Evolutionary conservation across 176 grass and related monocot genomes (phyloP), one percentile per base, ranked within the genome.

Genomic region (Tillandsia fasciculata): DNA sequence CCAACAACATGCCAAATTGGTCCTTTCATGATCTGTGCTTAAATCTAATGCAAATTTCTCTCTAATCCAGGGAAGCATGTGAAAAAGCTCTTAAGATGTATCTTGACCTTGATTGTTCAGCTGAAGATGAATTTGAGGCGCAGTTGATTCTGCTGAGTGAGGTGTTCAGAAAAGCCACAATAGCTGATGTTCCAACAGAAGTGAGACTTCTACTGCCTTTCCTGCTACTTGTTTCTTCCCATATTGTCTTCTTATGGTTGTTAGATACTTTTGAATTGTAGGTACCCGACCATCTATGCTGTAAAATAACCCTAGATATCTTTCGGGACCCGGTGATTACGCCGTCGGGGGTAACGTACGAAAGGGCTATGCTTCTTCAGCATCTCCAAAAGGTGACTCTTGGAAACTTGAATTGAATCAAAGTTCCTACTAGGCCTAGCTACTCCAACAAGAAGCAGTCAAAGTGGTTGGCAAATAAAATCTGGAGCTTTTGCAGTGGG

Each of bases 281-380:
- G 94, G 86, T 97, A 68, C 94, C 94, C 57, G 94, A 90, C 27
- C 84, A 97, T 79, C 83, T 97, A 18, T 93, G 87, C 47, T 97
- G 94, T 83, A 97, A 97, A 78, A 92, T 97, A 71, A 97, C 89
- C 50, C 89, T 92, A 27, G 84, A 97, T 56, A 69, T 97, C 71
- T 87, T 85, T 54, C 76, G 84, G 56, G 94, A 97, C 65, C 94
- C 94, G 29, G 94, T 97, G 65, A 87, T 92, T 72, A 87, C 89
- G 49, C 93, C 89, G 72, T 90, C 85, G 6, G 93, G 93, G 74
- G 63, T 97, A 64, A 92, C 94, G 48, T 97, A 97, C 54, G 89
- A 97, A 76, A 86, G 82, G 59, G 82, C 84, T 49, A 79, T 82
- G 53, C 64, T 97, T 83, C 84, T 97, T 74, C 72, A 87, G 11